phyloP scores from a whole-genome alignment of 371 early-diverging fungal species.

The Apophysomyces variabilis region DNA sequence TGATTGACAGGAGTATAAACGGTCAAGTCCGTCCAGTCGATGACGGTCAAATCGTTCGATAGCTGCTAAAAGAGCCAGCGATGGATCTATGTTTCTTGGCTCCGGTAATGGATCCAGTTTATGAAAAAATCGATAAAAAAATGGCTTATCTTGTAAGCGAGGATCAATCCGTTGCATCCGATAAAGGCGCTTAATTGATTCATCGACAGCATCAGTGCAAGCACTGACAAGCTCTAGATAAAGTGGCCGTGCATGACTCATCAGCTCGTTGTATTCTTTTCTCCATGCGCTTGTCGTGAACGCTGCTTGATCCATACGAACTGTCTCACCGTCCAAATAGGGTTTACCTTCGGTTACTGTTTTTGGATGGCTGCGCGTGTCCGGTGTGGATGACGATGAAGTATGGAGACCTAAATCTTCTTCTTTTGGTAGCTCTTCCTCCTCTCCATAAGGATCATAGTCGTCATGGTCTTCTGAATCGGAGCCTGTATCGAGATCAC shows the following conservation, averaged over 20 bases:
- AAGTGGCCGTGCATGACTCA: conserved; percentile 27
- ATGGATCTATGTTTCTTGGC: conserved; percentile 33
- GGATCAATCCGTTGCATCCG: conserved; percentile 41
- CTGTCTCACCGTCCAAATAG: conserved; percentile 8
- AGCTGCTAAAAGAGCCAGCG: conserved; percentile 31
- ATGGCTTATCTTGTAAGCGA: conserved; percentile 37
- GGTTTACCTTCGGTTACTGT: background rate
- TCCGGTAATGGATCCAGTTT: conserved; percentile 14
- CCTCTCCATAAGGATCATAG: conserved; percentile 15
- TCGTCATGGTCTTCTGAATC: conserved; percentile 10
- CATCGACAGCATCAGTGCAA: conserved; percentile 37
- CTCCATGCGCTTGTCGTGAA: conserved; percentile 18
- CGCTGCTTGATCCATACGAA: conserved; percentile 4
- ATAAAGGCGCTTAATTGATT: conserved; percentile 35
- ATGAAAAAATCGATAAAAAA: conserved; percentile 29
- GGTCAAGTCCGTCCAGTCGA: conserved; percentile 37
- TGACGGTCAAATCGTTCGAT: conserved; percentile 38
- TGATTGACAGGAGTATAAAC: conserved; percentile 27
- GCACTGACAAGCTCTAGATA: conserved; percentile 41
- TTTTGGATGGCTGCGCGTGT: background rate
- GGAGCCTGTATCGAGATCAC: background rate
- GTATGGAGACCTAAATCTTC: conserved; percentile 6
- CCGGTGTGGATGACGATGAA: background rate
- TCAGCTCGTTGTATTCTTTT: conserved; percentile 32
- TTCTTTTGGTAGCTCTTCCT: conserved; percentile 12